Percentiles rank a stretch among this genome's conserved stretches.
These are phyloP conservation scores for Stemphylium beticola DNA, from an alignment of 2,329 filamentous ascomycete genomes.

Conservation along the genomic window DNA sequence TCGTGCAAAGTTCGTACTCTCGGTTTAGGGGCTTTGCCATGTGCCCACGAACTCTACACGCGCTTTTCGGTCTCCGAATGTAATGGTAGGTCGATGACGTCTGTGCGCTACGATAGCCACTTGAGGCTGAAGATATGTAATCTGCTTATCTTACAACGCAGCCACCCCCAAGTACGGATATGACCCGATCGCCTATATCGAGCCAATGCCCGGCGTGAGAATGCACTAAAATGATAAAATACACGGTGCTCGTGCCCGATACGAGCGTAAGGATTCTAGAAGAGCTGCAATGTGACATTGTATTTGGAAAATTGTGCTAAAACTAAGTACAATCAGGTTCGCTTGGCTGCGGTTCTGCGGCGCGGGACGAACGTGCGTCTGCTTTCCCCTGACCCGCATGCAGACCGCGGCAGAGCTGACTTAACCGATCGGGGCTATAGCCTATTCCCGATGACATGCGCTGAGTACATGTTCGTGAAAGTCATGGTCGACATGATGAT, in stretches of 20 bases:
- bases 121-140: not conserved
- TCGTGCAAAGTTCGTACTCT: no score
- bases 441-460: not conserved
- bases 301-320: not conserved
- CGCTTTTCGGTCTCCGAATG: no score
- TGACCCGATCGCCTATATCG: not conserved
- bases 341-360: not conserved
- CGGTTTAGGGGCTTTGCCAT: not conserved
- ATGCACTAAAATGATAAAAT: not conserved
- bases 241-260: not conserved
- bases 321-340: not conserved
- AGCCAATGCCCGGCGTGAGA: not conserved
- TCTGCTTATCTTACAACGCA: not conserved
- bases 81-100: not conserved
- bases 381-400: not conserved
- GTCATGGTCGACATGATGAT: not conserved
- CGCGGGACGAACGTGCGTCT: not conserved
- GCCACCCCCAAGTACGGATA: no score
- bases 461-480: not conserved
- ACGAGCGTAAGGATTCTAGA: not conserved
- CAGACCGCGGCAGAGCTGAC: conserved; percentile 7
- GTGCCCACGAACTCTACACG: no score
- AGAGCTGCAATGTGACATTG: not conserved
- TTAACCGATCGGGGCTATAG: not conserved
- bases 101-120: not conserved